phyloP scores from a whole-genome alignment of 441 rosid species.

The Populus trichocarpa region DNA sequence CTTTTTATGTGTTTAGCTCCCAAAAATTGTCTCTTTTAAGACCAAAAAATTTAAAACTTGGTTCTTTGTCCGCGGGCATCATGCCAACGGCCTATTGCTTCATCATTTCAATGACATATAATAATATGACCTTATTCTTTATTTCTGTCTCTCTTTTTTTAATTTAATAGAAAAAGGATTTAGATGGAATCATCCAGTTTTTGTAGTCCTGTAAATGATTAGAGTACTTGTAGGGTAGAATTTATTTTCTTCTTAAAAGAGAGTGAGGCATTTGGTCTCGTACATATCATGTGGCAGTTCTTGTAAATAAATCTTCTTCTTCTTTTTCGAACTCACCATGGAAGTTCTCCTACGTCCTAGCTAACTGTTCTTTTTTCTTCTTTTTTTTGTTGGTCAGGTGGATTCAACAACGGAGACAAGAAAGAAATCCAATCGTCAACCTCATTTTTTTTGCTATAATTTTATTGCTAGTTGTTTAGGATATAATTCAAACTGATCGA shows the following conservation, averaged over 20 bases:
- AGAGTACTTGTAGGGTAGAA: too few relatives aligned
- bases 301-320: not conserved
- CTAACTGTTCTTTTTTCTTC: not conserved
- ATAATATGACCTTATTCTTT: not conserved
- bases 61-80: constrained; percentile 28
- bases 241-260: too few relatives aligned
- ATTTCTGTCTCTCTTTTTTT: too few relatives aligned
- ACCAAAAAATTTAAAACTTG: constrained; percentile 1
- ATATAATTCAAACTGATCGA: too few relatives aligned
- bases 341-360: not conserved
- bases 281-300: not conserved
- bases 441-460: not conserved
- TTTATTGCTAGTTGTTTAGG: not conserved
- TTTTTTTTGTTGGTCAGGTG: not conserved
- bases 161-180: too few relatives aligned
- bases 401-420: not conserved
- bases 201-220: too few relatives aligned
- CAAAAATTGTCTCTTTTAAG: not conserved
- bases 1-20: not conserved
- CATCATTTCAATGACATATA: not conserved
- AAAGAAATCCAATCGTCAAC: not conserved
- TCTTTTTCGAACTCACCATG: not conserved
- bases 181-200: too few relatives aligned
- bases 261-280: not conserved
- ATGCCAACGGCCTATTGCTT: constrained; percentile 20